Evolutionary conservation across 2,329 filamentous ascomycete species (phyloP), one percentile per base, ranked within the genome.

Genomic region (Botrytis aclada): DNA sequence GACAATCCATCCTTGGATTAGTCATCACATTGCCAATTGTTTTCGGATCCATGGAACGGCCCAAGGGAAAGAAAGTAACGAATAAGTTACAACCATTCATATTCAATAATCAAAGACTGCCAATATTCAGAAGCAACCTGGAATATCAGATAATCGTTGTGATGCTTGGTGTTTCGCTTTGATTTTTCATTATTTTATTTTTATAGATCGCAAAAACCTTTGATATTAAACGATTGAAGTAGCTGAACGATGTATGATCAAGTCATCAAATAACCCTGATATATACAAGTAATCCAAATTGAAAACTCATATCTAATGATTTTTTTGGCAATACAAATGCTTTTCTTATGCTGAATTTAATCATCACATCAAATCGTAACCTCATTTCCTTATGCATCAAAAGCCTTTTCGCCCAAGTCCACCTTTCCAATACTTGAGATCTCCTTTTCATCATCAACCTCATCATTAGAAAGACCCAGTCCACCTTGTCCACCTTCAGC

Each of bases 361-460:
- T 56, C 47, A 67, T 56, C 37, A 65, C 29, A 47, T 47, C 62
- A 41, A 41, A 56, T 67, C 37, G 18, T 67, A 67, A 43, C 37
- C 47, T 41, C 34, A 41, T 56, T 43, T 39, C 45, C n/a, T 79
- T 73, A 80, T 67, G 78, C 79, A 75, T 79, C 79, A 74, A 80
- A 81, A 67, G 75, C 77, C 39, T 74, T 75, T 65, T 93, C 92
- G 14, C 88, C 92, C 64, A 95, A 84, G 81, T 98, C 95, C 67
- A 97, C 90, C 83, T 92, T 95, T 9, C 96, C 96, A 67, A 99
- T 92, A 81, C 93, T 96, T 95, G 94, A 97, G 75, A 99, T 90
- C 85, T 99, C 96, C 82, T 89, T 92, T 85, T 98, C 94, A 83
- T 99, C 96, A 80, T 99, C 96, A 45, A 90, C 85, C 84, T 99